Evolutionary conservation across 75 land plant species (phyloP).

Genomic region (Gnetum montanum): DNA sequence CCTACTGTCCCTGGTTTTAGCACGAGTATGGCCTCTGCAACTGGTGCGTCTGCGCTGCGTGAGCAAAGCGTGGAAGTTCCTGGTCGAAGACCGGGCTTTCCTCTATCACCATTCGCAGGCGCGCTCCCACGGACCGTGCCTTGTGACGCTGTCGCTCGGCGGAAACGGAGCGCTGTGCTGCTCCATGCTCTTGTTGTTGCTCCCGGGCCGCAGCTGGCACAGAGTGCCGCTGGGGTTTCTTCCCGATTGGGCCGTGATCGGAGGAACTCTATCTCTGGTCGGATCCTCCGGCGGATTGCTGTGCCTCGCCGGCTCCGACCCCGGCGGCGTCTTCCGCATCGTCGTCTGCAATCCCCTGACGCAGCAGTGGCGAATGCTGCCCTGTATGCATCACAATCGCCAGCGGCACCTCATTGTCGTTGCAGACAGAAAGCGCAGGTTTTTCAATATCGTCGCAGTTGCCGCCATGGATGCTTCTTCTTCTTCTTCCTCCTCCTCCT

Average conservation of each 20-base stretch:
- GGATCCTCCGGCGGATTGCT: slow-evolving; percentile 76
- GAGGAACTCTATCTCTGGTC: too few species aligned
- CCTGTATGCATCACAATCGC: slow-evolving; percentile 60
- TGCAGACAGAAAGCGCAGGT: slow-evolving; percentile 31
- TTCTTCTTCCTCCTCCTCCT: too few species aligned
- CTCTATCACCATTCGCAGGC: slow-evolving; percentile 48
- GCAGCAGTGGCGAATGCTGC: slow-evolving; percentile 44
- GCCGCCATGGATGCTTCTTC: slow-evolving; percentile 58
- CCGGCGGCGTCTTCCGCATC: slow-evolving; percentile 37
- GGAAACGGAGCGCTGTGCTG: slow-evolving; percentile 36
- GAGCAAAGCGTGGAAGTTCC: slow-evolving; percentile 58
- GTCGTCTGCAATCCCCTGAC: slow-evolving; percentile 65
- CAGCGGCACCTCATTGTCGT: slow-evolving; percentile 54
- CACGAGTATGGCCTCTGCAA: slow-evolving; percentile 52
- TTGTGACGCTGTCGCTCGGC: slow-evolving; percentile 53
- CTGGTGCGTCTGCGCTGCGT: slow-evolving; percentile 54
- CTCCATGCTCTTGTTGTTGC: slow-evolving; percentile 53
- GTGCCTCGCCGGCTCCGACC: slow-evolving; percentile 56
- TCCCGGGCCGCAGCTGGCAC: slow-evolving; percentile 55
- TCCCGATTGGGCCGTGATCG: slow-evolving; percentile 54
- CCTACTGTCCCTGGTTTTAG: slow-evolving; percentile 44
- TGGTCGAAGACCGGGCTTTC: slow-evolving; percentile 43
- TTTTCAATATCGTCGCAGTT: slow-evolving; percentile 52
- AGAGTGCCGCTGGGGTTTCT: slow-evolving; percentile 47
- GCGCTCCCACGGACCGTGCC: slow-evolving; percentile 67